Evolutionary conservation across 306 rosid species (phyloP).

Genomic region (Malus asiatica): DNA sequence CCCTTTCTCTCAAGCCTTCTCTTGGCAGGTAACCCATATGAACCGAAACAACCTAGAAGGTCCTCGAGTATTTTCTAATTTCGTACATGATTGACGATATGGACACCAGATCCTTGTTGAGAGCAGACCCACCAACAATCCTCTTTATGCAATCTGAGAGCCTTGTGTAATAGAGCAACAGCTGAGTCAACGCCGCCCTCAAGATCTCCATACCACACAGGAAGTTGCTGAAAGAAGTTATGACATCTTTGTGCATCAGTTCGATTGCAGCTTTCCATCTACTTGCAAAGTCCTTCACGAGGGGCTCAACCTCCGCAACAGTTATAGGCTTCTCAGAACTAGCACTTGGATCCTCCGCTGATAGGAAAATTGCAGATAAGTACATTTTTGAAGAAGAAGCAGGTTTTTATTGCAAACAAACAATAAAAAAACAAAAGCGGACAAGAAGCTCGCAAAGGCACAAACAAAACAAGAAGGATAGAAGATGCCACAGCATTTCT

Average conservation of each 20-base stretch:
- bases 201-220: slow-evolving; percentile 91
- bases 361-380: slow-evolving; percentile 17
- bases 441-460: too few species aligned
- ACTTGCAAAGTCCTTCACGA: slow-evolving; percentile 88
- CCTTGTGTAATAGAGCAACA: slow-evolving; percentile 85
- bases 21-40: background rate
- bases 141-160: slow-evolving; percentile 88
- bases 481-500: slow-evolving; percentile 2
- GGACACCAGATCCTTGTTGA: slow-evolving; percentile 89
- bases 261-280: slow-evolving; percentile 98
- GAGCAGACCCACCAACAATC: slow-evolving; percentile 64
- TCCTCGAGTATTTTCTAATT: slow-evolving; percentile 91
- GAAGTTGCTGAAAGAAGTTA: slow-evolving; percentile 96
- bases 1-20: too few species aligned
- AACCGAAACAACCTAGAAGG: slow-evolving; percentile 47
- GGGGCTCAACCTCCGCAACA: slow-evolving; percentile 77
- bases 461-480: background rate
- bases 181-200: slow-evolving; percentile 86
- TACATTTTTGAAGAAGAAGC: background rate
- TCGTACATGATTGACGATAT: slow-evolving; percentile 88
- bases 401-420: too few species aligned
- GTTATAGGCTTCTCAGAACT: slow-evolving; percentile 61
- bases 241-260: slow-evolving; percentile 98
- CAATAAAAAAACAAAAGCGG: too few species aligned
- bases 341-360: slow-evolving; percentile 80